Conservation (phyloP, 2,329 filamentous ascomycete species). For the Fusarium incarnatum region DNA sequence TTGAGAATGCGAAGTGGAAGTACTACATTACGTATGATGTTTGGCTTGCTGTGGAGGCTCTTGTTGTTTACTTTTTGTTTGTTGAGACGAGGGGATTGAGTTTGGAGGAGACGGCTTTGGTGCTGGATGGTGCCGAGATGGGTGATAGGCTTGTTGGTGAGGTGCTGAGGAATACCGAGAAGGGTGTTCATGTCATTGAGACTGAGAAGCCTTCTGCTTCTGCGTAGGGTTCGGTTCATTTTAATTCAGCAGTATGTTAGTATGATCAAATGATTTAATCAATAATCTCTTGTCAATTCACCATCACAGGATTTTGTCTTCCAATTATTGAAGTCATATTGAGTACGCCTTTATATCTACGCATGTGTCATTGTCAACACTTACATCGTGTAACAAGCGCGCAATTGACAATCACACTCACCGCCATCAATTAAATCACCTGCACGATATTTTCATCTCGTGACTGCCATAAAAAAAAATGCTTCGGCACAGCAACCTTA, state of each 20-base stretch:
- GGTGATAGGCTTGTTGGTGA: constrained; percentile 16
- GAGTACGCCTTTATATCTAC: neutral
- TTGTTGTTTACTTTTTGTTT: constrained; percentile 22
- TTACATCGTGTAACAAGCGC: fast-evolving
- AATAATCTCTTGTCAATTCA: neutral
- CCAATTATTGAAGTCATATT: neutral
- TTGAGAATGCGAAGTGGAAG: constrained; percentile 8
- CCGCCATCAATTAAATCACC: fast-evolving
- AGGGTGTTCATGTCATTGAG: constrained; percentile 7
- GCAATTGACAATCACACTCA: fast-evolving
- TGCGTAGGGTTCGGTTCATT: too few relatives aligned
- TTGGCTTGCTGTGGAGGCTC: constrained; percentile 6
- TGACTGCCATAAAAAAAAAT: neutral
- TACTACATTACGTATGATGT: constrained; percentile 23
- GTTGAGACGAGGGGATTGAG: constrained; percentile 10
- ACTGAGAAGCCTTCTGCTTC: constrained; percentile 1
- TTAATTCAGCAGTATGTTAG: too few relatives aligned
- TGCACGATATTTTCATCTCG: neutral
- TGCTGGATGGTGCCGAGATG: constrained; percentile 52
- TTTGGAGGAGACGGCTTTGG: constrained; percentile 15
- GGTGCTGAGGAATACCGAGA: constrained; percentile 8
- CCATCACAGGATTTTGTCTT: fast-evolving
- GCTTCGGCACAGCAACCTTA: too few relatives aligned
- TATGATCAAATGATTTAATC: neutral
- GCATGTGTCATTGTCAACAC: neutral